Base-by-base conservation (phyloP, 306 rosid species). In the Lathyrus aphaca region DNA sequence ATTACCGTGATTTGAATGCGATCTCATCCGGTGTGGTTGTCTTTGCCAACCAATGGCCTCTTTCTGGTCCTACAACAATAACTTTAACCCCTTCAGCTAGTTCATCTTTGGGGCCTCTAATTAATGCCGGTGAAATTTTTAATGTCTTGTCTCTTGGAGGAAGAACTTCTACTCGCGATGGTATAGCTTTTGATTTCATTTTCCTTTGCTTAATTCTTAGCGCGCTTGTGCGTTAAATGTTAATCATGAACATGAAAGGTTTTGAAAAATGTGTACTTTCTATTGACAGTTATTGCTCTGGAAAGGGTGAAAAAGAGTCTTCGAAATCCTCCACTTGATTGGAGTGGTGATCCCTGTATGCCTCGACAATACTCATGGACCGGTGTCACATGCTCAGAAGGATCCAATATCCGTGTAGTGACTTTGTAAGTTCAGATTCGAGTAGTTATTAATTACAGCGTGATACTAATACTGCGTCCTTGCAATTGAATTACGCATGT, bases 311-410 rank as follows among this genome's bases (percentile, higher is more conserved):
- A 85, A 67, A 74, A 16, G n/a, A 78, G 79, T 71, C 79, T 91
- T 54, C 73, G 39, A 77, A 91, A 87, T 71, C 81, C 85, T 78
- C 99, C 96, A 56, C 72, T 61, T 50, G 91, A 81, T 73, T 95
- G 96, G 99, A 87, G 65, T 81, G 99, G 97, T 10, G 97, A 95
- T 82, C 99, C 99, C 40, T 91, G 99, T 67, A 17, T 80, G 80
- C 97, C 97, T 71, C 81, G 16, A 16, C 74, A 73, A 59, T 95
- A 91, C 73, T 81, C 93, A 21, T 91, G 97, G 99, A 91, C 90
- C 3, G 99, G 99, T 74, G 73, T 95, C 83, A 75, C 86, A 23
- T 95, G 99, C 75, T 87, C 97, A 2, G 75, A 50, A 29, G 96
- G 96, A 59, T 70, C 83, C 35, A 82, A 79, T 49, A 78, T 81